Conservation (phyloP, 805 yeast species). For the Wickerhamomyces kurtzmanii region DNA sequence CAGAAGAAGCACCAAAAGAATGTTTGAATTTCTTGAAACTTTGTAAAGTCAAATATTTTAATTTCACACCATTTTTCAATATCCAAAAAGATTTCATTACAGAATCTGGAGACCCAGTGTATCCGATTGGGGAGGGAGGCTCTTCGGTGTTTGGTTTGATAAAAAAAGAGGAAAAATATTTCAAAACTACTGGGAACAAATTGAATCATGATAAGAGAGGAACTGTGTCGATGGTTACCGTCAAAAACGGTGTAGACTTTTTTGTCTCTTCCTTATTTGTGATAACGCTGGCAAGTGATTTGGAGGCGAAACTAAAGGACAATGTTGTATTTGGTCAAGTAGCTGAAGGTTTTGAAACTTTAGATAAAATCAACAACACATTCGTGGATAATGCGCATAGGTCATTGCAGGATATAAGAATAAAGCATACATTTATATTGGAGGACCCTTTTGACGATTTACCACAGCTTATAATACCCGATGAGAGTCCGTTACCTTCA, state of each 20-base stretch:
- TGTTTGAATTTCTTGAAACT: conserved; percentile 41
- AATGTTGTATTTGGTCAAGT: conserved; percentile 37
- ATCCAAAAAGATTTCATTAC: conserved; percentile 27
- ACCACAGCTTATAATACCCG: conserved; percentile 12
- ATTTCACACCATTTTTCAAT: conserved; percentile 39
- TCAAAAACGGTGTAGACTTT: background rate
- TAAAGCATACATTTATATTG: conserved; percentile 37
- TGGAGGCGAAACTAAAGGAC: conserved; percentile 6
- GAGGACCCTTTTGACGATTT: conserved; percentile 44
- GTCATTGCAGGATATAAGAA: conserved; percentile 40
- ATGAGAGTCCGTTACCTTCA: conserved; percentile 26
- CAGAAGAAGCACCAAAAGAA: conserved; percentile 24
- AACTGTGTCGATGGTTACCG: conserved; percentile 20
- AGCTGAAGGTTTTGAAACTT: conserved; percentile 36
- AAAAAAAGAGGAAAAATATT: conserved; percentile 8
- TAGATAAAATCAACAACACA: conserved; percentile 32
- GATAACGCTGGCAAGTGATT: conserved; percentile 24
- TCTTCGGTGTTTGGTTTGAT: conserved; percentile 21
- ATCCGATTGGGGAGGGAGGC: conserved; percentile 26
- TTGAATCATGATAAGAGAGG: conserved; percentile 21
- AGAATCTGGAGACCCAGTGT: conserved; percentile 39
- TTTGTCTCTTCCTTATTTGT: conserved; percentile 25
- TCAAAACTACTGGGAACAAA: conserved; percentile 13
- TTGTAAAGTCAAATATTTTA: conserved; percentile 41
- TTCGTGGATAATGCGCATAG: conserved; percentile 26